Base-by-base conservation (phyloP, 2,329 filamentous ascomycete genomes). In the Dactylellina parvicollis region DNA sequence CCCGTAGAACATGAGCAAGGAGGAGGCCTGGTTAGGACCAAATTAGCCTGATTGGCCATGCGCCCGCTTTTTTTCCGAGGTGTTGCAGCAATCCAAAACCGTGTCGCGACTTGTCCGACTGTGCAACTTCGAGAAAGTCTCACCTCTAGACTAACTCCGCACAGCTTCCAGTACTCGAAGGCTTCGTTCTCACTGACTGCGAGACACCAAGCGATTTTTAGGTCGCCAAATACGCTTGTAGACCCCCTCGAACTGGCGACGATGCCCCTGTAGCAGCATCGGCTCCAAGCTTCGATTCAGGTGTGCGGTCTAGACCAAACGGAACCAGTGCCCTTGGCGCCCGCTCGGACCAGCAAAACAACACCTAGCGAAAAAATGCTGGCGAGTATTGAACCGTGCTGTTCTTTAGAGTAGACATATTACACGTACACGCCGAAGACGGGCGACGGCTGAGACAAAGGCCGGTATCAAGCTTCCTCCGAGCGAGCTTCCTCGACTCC, bases 11-110 rank as follows among this genome's bases (percentile, higher is more conserved):
- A n/a, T n/a, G n/a, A n/a, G n/a, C n/a, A n/a, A n/a, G n/a, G n/a
- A 8, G n/a, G 16, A 20, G 42, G n/a, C 42, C n/a, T 22, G 46
- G 28, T 28, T 28, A 40, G 32, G 50, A 40, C 14, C 24, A 40
- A 12, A 22, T 38, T 55, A 55, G 50, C 50, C 50, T 55, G 32
- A 55, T 55, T 55, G 12, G 50, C 7, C 20, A 2, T n/a, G 9
- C 10, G 54, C 24, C 32, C 32, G 54, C 54, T 24, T 44, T 32
- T 46, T 57, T 10, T 12, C 34, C 30, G 30, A 32, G 12, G 30
- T 12, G 30, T 12, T 32, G 30, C 30, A 32, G 30, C 5, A 32
- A 5, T 32, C 12, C 12, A 32, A 32, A n/a, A n/a, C n/a, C 16
- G 14, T 22, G 42, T n/a, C 16, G 42, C 42, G n/a, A n/a, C n/a